Percentiles rank a stretch among this genome's conserved stretches.
Conservation (phyloP, 2,329 filamentous ascomycete species). For the Ascosphaera acerosa region DNA sequence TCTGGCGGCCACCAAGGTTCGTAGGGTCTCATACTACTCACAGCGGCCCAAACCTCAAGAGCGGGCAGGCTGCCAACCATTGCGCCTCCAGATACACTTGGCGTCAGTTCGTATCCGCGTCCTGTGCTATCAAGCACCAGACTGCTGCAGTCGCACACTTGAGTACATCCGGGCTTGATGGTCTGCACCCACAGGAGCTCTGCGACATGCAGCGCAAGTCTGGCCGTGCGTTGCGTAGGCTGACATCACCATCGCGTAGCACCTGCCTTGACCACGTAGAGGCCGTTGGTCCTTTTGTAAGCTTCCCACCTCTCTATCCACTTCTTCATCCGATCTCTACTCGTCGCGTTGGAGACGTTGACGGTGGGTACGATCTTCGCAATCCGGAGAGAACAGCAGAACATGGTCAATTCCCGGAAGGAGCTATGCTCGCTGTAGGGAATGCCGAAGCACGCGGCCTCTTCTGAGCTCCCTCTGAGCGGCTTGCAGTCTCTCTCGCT, state of each 20-base stretch:
- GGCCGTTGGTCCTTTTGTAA: conserved; percentile 35
- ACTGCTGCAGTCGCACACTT: no score
- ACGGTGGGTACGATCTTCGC: conserved; percentile 85
- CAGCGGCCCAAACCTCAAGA: no score
- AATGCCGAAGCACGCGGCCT: conserved; percentile 74
- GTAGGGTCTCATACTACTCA: no score
- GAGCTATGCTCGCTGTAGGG: conserved; percentile 92
- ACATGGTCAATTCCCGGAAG: conserved; percentile 83
- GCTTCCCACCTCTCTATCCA: conserved; percentile 39
- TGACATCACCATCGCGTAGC: conserved; percentile 9
- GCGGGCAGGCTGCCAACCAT: no score
- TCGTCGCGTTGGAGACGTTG: conserved; percentile 44
- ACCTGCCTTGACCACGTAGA: conserved; percentile 23
- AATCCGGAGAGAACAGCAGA: conserved; percentile 65
- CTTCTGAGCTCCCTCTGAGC: conserved; percentile 57
- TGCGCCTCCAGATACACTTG: no score
- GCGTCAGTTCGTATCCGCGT: no score
- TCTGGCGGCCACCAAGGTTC: no score
- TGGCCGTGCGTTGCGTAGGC: no score
- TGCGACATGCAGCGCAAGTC: no score
- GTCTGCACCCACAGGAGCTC: no score
- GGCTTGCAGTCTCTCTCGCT: conserved; percentile 45
- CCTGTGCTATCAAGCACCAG: no score
- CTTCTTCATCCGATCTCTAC: conserved; percentile 37
- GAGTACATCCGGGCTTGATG: no score